Evolutionary conservation across 495 filamentous ascomycete species (phyloP).

Genomic region (Filosporella fistucella): DNA sequence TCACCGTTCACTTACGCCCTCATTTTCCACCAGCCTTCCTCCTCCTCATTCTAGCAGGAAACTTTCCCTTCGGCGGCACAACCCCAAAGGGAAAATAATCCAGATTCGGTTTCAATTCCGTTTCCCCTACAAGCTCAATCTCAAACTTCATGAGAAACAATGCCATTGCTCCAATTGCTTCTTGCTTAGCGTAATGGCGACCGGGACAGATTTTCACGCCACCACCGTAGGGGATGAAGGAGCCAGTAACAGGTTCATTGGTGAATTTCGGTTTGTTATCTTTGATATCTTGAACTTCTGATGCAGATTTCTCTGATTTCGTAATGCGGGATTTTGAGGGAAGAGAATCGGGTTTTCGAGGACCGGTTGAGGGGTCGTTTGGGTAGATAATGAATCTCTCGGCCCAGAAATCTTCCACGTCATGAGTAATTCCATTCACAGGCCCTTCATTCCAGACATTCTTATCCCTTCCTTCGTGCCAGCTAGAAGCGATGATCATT

Average conservation of each 20-base stretch:
- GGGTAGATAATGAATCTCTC: slow-evolving; percentile 35
- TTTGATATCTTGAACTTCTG: neutral
- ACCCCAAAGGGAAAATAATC: slow-evolving; percentile 21
- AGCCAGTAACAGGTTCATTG: slow-evolving; percentile 15
- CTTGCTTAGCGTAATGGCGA: slow-evolving; percentile 42
- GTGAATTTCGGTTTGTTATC: slow-evolving; percentile 24
- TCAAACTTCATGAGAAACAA: slow-evolving; percentile 27
- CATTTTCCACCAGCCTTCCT: no score
- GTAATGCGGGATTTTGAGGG: neutral
- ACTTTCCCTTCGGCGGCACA: slow-evolving; percentile 22
- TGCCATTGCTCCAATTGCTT: slow-evolving; percentile 37
- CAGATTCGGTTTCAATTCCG: slow-evolving; percentile 14
- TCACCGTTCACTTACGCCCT: no score
- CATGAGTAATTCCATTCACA: slow-evolving; percentile 16
- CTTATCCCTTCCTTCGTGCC: neutral
- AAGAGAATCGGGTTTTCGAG: slow-evolving; percentile 2
- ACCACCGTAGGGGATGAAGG: slow-evolving; percentile 35
- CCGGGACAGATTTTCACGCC: slow-evolving; percentile 42
- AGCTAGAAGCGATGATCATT: neutral
- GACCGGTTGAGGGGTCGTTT: slow-evolving; percentile 29
- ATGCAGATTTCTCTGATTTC: neutral
- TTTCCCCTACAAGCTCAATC: slow-evolving; percentile 20
- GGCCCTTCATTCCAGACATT: slow-evolving; percentile 24
- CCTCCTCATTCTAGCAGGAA: slow-evolving; percentile 24
- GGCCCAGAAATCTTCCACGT: slow-evolving; percentile 33